A percentile compares a stretch with the other conserved stretches of the same genome.
Conservation (phyloP, 1,139 yeast genomes). For the Candida dubliniensis region DNA sequence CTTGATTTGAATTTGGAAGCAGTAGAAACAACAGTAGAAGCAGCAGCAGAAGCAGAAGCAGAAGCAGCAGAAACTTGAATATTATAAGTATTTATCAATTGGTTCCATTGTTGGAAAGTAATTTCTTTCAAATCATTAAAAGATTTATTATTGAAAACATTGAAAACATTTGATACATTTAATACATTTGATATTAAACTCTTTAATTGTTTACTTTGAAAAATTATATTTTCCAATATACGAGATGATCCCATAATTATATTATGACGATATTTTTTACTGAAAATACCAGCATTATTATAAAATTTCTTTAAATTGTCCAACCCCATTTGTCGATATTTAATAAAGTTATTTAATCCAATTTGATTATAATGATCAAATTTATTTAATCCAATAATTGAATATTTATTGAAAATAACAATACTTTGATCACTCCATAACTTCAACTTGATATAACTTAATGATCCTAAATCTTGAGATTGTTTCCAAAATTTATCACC, state of each 20-base stretch:
- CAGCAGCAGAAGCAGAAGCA: not conserved
- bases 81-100: not conserved
- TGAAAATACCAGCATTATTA: not conserved
- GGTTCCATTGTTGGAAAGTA: slow-evolving; percentile 1
- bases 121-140: not conserved
- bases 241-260: not conserved
- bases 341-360: slow-evolving; percentile 1
- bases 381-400: not conserved
- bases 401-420: not conserved
- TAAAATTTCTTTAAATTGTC: not conserved
- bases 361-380: not conserved
- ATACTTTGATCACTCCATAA: slow-evolving; percentile 1
- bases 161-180: too few species aligned
- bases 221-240: not conserved
- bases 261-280: not conserved
- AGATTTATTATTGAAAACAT: too few species aligned
- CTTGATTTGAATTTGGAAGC: slow-evolving; percentile 3
- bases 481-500: not conserved
- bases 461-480: not conserved
- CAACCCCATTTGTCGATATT: slow-evolving; percentile 3
- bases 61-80: slow-evolving; percentile 2
- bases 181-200: too few species aligned
- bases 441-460: not conserved
- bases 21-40: not conserved
- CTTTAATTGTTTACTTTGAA: too few species aligned